Percentiles rank a stretch among this genome's conserved stretches.
Conservation (phyloP, 768 basidiomycete genomes). For the Termitomyces sp. region DNA sequence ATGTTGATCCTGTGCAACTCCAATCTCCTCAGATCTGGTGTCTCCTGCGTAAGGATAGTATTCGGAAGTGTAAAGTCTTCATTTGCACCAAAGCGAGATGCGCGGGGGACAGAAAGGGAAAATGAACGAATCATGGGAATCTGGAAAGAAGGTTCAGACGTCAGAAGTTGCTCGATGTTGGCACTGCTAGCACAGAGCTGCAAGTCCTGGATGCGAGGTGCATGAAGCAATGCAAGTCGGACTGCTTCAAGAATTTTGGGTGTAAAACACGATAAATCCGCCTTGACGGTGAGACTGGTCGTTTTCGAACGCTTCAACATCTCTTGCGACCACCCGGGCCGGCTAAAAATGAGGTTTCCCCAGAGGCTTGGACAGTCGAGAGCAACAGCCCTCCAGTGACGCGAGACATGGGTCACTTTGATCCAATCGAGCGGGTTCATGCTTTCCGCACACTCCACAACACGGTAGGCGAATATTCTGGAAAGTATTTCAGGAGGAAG, state of each 20-base stretch:
- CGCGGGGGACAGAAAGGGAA: slow-evolving; percentile 15
- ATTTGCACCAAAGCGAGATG: slow-evolving; percentile 13
- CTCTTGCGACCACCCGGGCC: slow-evolving; percentile 31
- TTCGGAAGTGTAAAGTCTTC: slow-evolving; percentile 19
- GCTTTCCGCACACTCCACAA: slow-evolving; percentile 5
- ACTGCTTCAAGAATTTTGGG: slow-evolving; percentile 23
- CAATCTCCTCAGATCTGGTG: slow-evolving; percentile 28
- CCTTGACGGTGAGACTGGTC: slow-evolving; percentile 26
- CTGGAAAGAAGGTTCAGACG: slow-evolving; percentile 12
- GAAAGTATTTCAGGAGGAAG: slow-evolving; percentile 39
- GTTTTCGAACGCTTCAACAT: slow-evolving; percentile 40
- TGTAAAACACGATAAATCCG: slow-evolving; percentile 18
- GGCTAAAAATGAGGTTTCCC: slow-evolving; percentile 27
- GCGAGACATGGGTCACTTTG: slow-evolving; percentile 31
- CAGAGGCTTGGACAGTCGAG: slow-evolving; percentile 35
- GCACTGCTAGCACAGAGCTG: slow-evolving; percentile 19
- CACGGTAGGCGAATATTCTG: slow-evolving; percentile 28
- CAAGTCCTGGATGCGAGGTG: slow-evolving; percentile 27
- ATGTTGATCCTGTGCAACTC: slow-evolving; percentile 28
- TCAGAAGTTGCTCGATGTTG: slow-evolving; percentile 21
- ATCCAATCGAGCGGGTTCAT: slow-evolving; percentile 25
- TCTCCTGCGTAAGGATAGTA: slow-evolving; percentile 23
- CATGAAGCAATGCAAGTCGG: slow-evolving; percentile 23
- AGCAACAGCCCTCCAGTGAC: slow-evolving; percentile 39
- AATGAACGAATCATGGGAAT: slow-evolving; percentile 29